Percentiles rank a stretch among this genome's conserved stretches.
phyloP scores from a whole-genome alignment of 140 eudicot species.

The Senecio squalidus region DNA sequence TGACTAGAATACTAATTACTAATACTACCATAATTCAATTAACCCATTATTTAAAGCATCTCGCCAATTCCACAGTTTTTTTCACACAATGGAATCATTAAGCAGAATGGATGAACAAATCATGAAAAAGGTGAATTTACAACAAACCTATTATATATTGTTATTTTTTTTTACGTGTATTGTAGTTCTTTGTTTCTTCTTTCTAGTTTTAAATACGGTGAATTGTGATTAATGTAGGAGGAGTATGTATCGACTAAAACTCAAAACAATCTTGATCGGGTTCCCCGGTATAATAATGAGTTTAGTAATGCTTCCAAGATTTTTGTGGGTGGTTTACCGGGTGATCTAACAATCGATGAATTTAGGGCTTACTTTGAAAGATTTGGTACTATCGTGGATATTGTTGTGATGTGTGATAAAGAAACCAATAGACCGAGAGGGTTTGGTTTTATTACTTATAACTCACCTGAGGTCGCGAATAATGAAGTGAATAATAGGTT shows the following conservation, averaged over 20 bases:
- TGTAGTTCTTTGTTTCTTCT: background rate
- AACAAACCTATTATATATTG: too few relatives aligned
- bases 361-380: slow-evolving; percentile 23
- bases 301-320: slow-evolving; percentile 11
- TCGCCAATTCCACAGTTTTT: too few relatives aligned
- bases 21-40: too few relatives aligned
- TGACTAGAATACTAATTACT: too few relatives aligned
- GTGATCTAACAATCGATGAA: slow-evolving; percentile 16
- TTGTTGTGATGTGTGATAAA: slow-evolving; percentile 21
- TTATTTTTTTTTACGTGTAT: slow-evolving; percentile 13
- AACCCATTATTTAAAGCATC: too few relatives aligned
- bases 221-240: slow-evolving; percentile 20
- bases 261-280: slow-evolving; percentile 6
- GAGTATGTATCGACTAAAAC: slow-evolving; percentile 8
- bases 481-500: slow-evolving; percentile 2
- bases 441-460: slow-evolving; percentile 33
- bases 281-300: background rate
- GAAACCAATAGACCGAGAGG: slow-evolving; percentile 22
- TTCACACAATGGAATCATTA: too few relatives aligned
- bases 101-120: too few relatives aligned
- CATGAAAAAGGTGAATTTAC: too few relatives aligned
- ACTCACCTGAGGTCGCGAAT: slow-evolving; percentile 18
- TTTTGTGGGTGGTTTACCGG: slow-evolving; percentile 34
- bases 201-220: slow-evolving; percentile 1
- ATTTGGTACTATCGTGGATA: slow-evolving; percentile 27